phyloP scores from a whole-genome alignment of 768 basidiomycete species.

The Mycena rebaudengoi region DNA sequence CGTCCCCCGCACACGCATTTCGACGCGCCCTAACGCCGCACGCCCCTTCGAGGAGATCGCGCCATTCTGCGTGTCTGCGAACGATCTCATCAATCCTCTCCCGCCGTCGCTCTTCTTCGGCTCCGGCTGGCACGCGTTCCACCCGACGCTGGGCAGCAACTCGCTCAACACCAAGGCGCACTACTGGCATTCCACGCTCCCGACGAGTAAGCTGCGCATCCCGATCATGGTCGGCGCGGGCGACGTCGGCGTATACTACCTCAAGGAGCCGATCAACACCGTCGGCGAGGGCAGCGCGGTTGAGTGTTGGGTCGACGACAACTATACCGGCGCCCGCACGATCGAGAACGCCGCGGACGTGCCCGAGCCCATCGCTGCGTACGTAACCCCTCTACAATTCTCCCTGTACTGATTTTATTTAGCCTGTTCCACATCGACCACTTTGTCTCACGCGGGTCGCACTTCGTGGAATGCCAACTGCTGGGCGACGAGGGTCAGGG shows the following conservation, averaged over 20 bases:
- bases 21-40: slow-evolving; percentile 61
- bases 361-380: slow-evolving; percentile 71
- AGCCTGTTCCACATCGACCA: slow-evolving; percentile 90
- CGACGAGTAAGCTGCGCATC: slow-evolving; percentile 83
- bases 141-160: slow-evolving; percentile 60
- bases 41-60: slow-evolving; percentile 83
- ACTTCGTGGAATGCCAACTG: slow-evolving; percentile 92
- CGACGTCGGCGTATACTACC: slow-evolving; percentile 91
- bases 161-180: slow-evolving; percentile 71
- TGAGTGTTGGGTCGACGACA: slow-evolving; percentile 99
- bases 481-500: slow-evolving; percentile 86
- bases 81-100: slow-evolving; percentile 96
- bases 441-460: slow-evolving; percentile 85
- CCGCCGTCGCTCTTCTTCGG: slow-evolving; percentile 95
- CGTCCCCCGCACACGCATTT: slow-evolving; percentile 80
- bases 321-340: slow-evolving; percentile 77
- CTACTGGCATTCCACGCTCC: slow-evolving; percentile 93
- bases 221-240: slow-evolving; percentile 88
- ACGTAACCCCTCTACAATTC: slow-evolving; percentile 42
- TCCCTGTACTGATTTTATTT: slow-evolving; percentile 9
- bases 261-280: slow-evolving; percentile 71
- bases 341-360: slow-evolving; percentile 82
- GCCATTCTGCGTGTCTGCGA: slow-evolving; percentile 95
- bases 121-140: slow-evolving; percentile 86
- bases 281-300: slow-evolving; percentile 74